These are phyloP conservation scores for Byssothecium circinans DNA, from an alignment of 2,329 filamentous ascomycete genomes.

Conservation along the genomic window DNA sequence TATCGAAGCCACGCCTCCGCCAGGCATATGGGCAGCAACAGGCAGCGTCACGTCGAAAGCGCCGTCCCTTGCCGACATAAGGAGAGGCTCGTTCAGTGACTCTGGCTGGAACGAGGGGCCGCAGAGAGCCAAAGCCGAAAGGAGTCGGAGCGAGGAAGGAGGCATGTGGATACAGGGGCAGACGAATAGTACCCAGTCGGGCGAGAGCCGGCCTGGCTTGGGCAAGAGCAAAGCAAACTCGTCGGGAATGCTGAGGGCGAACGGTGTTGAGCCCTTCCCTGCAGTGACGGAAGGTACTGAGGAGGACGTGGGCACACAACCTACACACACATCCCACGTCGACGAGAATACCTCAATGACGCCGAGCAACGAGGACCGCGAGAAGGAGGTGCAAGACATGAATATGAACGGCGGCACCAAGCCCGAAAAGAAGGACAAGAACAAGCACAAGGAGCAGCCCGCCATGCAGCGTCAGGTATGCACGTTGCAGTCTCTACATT, in stretches of 20 bases:
- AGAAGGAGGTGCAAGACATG: conserved; percentile 16
- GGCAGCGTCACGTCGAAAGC: conserved; percentile 45
- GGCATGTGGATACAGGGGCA: conserved; percentile 8
- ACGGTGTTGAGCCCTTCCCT: conserved; percentile 31
- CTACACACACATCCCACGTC: conserved; percentile 3
- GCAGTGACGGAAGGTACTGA: conserved; percentile 25
- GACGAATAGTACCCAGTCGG: conserved; percentile 9
- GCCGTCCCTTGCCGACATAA: conserved; percentile 48
- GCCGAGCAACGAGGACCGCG: conserved; percentile 13
- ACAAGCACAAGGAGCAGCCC: conserved; percentile 13
- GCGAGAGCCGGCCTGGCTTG: conserved; percentile 7
- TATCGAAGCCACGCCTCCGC: conserved; percentile 43
- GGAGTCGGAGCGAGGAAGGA: conserved; percentile 26
- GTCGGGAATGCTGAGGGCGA: conserved; percentile 13
- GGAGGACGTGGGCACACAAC: conserved; percentile 20
- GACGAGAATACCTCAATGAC: conserved; percentile 5
- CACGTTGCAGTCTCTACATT: conserved; percentile 1
- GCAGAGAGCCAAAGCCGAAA: conserved; percentile 28
- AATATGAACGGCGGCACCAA: conserved; percentile 18
- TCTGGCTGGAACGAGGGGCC: conserved; percentile 38
- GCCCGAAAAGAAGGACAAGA: conserved; percentile 18
- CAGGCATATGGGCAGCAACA: conserved; percentile 51
- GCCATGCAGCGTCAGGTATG: conserved; percentile 22
- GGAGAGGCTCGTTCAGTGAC: conserved; percentile 39
- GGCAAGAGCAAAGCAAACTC: conserved; percentile 12